A percentile compares a stretch with the other conserved stretches of the same genome.
These are phyloP conservation scores for Singerocomus inundabilis DNA, from an alignment of 1,284 basidiomycete genomes.

Conservation along the genomic window DNA sequence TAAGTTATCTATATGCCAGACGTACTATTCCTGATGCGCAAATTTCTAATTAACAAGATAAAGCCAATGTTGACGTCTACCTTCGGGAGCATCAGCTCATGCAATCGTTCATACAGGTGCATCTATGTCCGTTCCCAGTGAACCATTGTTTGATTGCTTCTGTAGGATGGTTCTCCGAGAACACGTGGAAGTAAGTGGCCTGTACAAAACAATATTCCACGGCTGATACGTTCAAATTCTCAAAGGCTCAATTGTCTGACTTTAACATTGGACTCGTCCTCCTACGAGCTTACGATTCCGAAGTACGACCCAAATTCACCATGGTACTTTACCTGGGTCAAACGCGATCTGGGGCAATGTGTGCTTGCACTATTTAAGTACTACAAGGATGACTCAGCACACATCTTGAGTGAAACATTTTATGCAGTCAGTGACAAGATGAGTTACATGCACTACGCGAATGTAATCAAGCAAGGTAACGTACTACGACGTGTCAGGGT, in stretches of 20 bases:
- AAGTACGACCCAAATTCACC: constrained; percentile 16
- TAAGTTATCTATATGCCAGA: background rate
- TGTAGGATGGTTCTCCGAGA: constrained; percentile 33
- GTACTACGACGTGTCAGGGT: background rate
- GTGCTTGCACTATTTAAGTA: constrained; percentile 32
- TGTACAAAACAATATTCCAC: background rate
- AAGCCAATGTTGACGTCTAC: constrained; percentile 31
- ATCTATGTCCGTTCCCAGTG: background rate
- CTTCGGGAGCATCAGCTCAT: constrained; percentile 20
- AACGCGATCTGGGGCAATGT: constrained; percentile 29
- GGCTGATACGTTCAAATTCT: background rate
- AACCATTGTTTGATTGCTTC: background rate
- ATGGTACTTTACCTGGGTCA: constrained; percentile 31
- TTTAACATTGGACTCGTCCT: constrained; percentile 12
- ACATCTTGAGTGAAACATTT: constrained; percentile 26
- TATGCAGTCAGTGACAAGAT: constrained; percentile 28
- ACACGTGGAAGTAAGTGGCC: constrained; percentile 27
- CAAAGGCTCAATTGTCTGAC: constrained; percentile 9
- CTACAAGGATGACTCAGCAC: constrained; percentile 23
- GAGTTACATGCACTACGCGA: constrained; percentile 22
- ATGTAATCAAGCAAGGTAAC: constrained; percentile 22
- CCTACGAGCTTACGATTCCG: constrained; percentile 22
- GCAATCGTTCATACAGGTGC: constrained; percentile 27
- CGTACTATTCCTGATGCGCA: background rate
- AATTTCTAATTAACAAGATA: constrained; percentile 21